These are phyloP conservation scores for Neurospora sublineolata DNA, from an alignment of 495 filamentous ascomycete genomes.

Conservation along the genomic window DNA sequence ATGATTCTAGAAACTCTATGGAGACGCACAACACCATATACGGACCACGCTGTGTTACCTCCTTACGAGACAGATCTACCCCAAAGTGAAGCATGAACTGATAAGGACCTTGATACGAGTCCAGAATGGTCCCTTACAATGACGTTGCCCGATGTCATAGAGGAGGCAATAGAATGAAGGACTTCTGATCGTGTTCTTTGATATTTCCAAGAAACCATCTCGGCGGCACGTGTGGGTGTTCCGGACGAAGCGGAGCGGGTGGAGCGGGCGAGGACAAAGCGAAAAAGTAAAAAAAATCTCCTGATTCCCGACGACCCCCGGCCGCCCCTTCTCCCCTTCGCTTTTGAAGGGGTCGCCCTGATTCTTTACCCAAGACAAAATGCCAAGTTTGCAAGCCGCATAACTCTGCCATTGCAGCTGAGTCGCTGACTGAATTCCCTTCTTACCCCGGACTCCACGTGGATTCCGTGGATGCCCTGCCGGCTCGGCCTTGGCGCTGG, in stretches of 20 bases:
- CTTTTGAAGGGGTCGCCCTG: not conserved
- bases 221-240: not conserved
- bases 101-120: not conserved
- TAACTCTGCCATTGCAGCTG: not conserved
- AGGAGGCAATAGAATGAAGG: not conserved
- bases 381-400: not conserved
- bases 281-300: not conserved
- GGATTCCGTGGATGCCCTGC: not conserved
- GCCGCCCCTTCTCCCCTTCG: not conserved
- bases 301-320: not conserved
- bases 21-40: not conserved
- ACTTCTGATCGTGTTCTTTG: not conserved
- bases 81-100: not conserved
- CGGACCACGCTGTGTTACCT: not conserved
- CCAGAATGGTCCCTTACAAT: not conserved
- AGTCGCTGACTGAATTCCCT: not conserved
- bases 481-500: not conserved
- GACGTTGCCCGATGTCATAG: not conserved
- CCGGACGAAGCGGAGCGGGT: not conserved
- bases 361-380: not conserved
- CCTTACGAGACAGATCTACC: not conserved
- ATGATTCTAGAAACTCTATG: not conserved
- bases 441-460: not conserved
- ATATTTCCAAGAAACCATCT: not conserved
- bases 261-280: not conserved